Evolutionary conservation across 495 filamentous ascomycete genomes (phyloP), one percentile per base, ranked within the genome.

Genomic region (Sabuloglossum arenarium): DNA sequence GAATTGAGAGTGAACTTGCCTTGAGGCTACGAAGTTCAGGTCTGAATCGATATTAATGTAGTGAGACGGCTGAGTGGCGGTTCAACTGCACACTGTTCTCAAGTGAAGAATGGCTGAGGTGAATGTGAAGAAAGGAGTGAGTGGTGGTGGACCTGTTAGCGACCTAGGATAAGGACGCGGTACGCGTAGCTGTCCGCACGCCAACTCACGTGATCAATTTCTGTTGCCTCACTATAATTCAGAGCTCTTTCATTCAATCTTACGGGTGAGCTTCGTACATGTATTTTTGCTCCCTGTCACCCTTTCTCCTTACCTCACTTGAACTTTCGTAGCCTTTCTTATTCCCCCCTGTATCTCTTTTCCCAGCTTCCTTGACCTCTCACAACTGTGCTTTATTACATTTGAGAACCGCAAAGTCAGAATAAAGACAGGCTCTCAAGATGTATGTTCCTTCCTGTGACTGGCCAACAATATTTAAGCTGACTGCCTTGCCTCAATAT

Each of bases 211-310:
- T 43, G 39, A 10, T 16, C 34, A 39, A 39, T 39, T 39, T 39
- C 6, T 11, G 4, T 32, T 32, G 11, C 30, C 30, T n/a, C n/a
- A n/a, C n/a, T n/a, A n/a, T 39, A 5, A 9, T 39, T 39, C 34
- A 11, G 14, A 39, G 34, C 6, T 9, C 34, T 16, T 12, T 39
- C n/a, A n/a, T n/a, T n/a, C n/a, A n/a, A n/a, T n/a, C n/a, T n/a
- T n/a, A n/a, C n/a, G n/a, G 59, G 59, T 0, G 69, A n/a, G n/a
- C n/a, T n/a, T n/a, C n/a, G 2, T 39, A 5, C 14, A 9, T 11
- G 34, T 39, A 39, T 16, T 39, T 16, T 39, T 3, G 2, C 14
- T 16, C 12, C 34, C 34, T 39, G 6, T 39, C 34, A 16, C 12
- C 34, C 2, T 12, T 12, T 39, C 14, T 16, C n/a, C n/a, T 43